These are phyloP conservation scores for Platanthera guangdongensis DNA, from an alignment of 106 monocot species.

Conservation along the genomic window DNA sequence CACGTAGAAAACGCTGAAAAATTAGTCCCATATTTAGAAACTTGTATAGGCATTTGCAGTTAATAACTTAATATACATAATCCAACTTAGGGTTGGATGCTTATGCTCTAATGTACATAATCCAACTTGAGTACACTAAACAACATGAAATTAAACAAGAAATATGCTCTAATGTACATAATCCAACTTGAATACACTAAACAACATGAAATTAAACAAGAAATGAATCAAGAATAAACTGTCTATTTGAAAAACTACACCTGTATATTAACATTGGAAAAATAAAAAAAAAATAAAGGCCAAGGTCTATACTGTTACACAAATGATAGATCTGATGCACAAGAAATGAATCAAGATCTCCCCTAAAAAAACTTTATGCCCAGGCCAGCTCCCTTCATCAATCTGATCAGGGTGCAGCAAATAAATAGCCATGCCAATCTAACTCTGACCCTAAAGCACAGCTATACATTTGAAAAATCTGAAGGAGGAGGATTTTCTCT, in stretches of 20 bases:
- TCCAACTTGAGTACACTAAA: no score
- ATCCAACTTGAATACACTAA: no score
- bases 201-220: neutral
- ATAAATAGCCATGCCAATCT: neutral
- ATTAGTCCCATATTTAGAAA: no score
- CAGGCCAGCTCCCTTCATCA: neutral
- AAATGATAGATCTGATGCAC: conserved; percentile 3
- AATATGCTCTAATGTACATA: neutral
- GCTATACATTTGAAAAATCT: conserved; percentile 3
- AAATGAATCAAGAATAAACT: neutral
- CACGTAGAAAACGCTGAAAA: no score
- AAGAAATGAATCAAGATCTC: conserved; percentile 9
- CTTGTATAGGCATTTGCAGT: no score
- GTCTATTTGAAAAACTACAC: neutral
- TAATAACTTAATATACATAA: no score
- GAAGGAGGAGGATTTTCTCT: neutral
- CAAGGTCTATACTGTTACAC: neutral
- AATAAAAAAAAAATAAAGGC: neutral
- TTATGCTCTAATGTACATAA: no score
- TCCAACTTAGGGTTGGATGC: no score
- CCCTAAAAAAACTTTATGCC: neutral
- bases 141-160: neutral
- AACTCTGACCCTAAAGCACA: conserved; percentile 2
- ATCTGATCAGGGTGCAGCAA: neutral
- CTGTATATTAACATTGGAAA: neutral